These are phyloP conservation scores for Chytridium lagenaria DNA, from an alignment of 371 early-diverging fungal genomes.

Conservation along the genomic window DNA sequence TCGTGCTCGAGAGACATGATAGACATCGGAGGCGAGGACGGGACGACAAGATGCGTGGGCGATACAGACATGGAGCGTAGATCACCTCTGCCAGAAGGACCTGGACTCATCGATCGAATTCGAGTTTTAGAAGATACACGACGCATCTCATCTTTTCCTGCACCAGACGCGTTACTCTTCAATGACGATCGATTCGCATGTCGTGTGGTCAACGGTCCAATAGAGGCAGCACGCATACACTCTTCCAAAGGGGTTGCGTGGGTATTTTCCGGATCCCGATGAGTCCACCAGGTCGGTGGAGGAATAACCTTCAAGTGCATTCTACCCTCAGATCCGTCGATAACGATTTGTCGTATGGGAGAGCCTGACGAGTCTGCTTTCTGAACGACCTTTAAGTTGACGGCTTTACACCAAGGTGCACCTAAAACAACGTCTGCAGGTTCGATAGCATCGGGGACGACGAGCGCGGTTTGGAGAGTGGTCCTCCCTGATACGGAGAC, in stretches of 20 bases:
- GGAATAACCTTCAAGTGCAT: not conserved
- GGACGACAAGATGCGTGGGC: not conserved
- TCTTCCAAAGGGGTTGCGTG: not conserved
- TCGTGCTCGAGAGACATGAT: not conserved
- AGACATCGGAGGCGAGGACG: not conserved
- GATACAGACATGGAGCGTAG: not conserved
- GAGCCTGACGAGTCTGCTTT: not conserved
- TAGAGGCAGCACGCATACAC: not conserved
- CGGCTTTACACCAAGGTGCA: constrained; percentile 1
- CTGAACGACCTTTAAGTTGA: not conserved
- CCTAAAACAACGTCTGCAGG: constrained; percentile 20
- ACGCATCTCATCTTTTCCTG: too few relatives aligned
- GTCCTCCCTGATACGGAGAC: constrained; percentile 10
- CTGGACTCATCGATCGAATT: not conserved
- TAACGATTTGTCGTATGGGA: not conserved
- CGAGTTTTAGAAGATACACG: too few relatives aligned
- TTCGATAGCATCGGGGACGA: constrained; percentile 11
- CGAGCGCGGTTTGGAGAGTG: constrained; percentile 22
- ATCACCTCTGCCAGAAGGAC: not conserved
- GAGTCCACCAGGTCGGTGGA: constrained; percentile 27
- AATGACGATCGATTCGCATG: not conserved
- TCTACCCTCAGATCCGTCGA: constrained; percentile 18
- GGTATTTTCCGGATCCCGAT: not conserved
- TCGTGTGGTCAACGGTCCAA: not conserved
- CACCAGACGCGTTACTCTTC: too few relatives aligned